Conservation (phyloP, 495 filamentous ascomycete genomes). For the Talaromyces trachyspermus region DNA sequence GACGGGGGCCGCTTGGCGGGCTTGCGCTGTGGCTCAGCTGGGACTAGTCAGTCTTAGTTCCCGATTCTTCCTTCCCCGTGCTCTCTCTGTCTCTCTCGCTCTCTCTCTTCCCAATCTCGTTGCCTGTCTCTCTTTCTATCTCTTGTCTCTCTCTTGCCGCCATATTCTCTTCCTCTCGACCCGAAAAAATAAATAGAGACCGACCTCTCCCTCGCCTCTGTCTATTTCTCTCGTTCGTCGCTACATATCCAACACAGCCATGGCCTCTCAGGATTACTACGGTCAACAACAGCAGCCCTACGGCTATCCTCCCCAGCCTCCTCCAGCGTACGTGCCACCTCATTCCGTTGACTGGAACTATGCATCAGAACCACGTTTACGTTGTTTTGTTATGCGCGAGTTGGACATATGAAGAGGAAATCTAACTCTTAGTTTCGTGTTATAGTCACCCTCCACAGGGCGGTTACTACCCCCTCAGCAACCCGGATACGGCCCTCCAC, state of each 20-base stretch:
- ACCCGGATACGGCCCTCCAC: constrained; percentile 17
- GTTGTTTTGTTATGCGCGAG: no score
- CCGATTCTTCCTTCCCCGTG: constrained; percentile 3
- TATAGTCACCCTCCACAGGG: constrained; percentile 13
- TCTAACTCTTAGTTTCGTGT: background rate
- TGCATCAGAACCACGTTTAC: no score
- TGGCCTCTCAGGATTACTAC: constrained; percentile 45
- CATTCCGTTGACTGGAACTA: background rate
- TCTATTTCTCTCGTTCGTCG: no score
- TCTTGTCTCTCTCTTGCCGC: no score
- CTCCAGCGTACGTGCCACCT: constrained; percentile 20
- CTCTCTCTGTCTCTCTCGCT: constrained; percentile 9
- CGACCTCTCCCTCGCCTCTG: no score
- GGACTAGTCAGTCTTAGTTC: background rate
- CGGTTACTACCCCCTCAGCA: constrained; percentile 13
- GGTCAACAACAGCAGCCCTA: constrained; percentile 21
- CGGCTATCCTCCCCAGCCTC: constrained; percentile 18
- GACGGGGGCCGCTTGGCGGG: no score
- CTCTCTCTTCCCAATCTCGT: constrained; percentile 3
- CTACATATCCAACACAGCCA: constrained; percentile 21
- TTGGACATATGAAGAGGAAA: background rate
- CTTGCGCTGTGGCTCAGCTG: background rate
- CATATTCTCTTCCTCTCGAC: no score
- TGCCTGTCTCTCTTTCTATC: no score
- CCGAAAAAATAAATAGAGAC: no score